These are phyloP conservation scores for Amanita subjunquillea DNA, from an alignment of 768 basidiomycete genomes.

Conservation along the genomic window DNA sequence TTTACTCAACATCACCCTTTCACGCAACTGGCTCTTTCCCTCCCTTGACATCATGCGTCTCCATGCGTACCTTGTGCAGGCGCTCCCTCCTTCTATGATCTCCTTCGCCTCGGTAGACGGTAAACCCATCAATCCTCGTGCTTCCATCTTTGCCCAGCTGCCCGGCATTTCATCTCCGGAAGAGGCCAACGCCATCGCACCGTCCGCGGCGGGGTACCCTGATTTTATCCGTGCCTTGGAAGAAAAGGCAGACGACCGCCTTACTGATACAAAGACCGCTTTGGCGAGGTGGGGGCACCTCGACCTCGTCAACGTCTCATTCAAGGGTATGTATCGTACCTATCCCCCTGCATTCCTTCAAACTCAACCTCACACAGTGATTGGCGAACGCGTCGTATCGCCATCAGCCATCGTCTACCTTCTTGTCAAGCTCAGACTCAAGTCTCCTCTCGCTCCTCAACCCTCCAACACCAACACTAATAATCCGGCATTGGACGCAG, in stretches of 20 bases:
- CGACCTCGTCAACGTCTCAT: constrained; percentile 72
- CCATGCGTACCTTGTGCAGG: constrained; percentile 79
- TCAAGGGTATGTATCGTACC: constrained; percentile 54
- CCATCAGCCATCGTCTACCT: constrained; percentile 86
- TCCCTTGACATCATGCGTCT: constrained; percentile 73
- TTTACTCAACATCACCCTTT: constrained; percentile 68
- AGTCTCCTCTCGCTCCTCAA: constrained; percentile 32
- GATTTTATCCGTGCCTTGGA: constrained; percentile 41
- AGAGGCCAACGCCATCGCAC: constrained; percentile 29
- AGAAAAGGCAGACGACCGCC: constrained; percentile 37
- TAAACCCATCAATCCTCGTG: neutral
- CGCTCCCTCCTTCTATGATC: constrained; percentile 38
- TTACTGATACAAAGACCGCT: constrained; percentile 48
- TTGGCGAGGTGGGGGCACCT: constrained; percentile 63
- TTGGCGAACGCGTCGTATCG: constrained; percentile 81
- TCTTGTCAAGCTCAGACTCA: constrained; percentile 71
- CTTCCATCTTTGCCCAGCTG: constrained; percentile 52
- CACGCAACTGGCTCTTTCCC: constrained; percentile 84
- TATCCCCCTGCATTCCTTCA: neutral
- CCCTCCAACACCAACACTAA: constrained; percentile 10
- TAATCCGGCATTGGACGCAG: constrained; percentile 31
- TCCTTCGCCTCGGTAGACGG: neutral
- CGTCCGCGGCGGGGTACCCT: constrained; percentile 29
- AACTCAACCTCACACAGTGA: constrained; percentile 38
- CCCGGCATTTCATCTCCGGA: constrained; percentile 50